Evolutionary conservation across 192 early-diverging fungal species (phyloP).

Genomic region (Gamsiella multidivaricata): DNA sequence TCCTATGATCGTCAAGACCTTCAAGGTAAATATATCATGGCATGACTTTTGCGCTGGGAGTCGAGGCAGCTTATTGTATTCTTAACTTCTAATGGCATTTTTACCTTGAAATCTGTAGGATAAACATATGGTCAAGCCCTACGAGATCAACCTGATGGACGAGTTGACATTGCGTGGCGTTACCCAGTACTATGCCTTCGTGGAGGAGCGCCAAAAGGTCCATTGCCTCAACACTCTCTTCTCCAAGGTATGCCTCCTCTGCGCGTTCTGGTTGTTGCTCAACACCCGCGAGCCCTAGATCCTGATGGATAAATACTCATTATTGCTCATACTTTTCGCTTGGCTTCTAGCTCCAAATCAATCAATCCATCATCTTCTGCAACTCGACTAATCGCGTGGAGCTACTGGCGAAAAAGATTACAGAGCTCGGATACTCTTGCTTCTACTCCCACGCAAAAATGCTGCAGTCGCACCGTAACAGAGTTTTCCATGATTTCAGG

Average conservation of each 20-base stretch:
- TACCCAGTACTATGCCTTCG: constrained; percentile 99
- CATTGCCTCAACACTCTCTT: constrained; percentile 95
- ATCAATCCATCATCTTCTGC: constrained; percentile 99
- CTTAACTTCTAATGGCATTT: too few species aligned
- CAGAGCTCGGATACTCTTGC: constrained; percentile 98
- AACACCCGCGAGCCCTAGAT: too few species aligned
- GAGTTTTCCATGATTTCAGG: constrained; percentile 99
- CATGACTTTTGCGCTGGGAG: too few species aligned
- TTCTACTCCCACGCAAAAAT: constrained; percentile 99
- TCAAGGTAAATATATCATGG: constrained; percentile 81
- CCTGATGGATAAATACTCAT: too few species aligned
- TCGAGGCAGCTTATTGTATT: background rate
- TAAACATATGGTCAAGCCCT: constrained; percentile 93
- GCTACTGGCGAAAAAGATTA: constrained; percentile 98
- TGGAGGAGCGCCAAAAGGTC: constrained; percentile 98
- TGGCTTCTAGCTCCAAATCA: constrained; percentile 90
- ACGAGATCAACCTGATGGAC: constrained; percentile 99
- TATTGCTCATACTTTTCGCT: too few species aligned
- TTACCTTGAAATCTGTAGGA: too few species aligned
- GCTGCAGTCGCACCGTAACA: constrained; percentile 97
- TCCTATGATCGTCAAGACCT: constrained; percentile 96
- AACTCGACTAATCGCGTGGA: constrained; percentile 99
- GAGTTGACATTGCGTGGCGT: constrained; percentile 97
- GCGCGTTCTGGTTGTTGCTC: too few species aligned
- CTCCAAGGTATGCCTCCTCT: constrained; percentile 84